Evolutionary conservation across 768 basidiomycete species (phyloP), one percentile per base, ranked within the genome.

Genomic region (Inosperma sp.): DNA sequence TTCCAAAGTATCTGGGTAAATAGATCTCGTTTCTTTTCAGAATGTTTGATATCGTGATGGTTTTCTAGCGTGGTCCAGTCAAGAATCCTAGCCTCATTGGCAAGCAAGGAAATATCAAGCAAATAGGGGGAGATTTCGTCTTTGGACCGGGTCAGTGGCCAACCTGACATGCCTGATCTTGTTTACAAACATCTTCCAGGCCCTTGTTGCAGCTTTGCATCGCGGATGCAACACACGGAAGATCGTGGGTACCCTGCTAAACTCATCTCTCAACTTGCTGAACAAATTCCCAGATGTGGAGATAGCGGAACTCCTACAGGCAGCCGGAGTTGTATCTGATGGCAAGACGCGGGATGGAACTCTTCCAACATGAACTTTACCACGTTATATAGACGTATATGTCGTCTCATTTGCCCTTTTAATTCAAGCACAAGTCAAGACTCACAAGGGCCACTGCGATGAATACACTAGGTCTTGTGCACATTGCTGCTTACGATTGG

Each of bases 121-220:
- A 86, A 59, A 65, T 82, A 0, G 83, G 83, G 4, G 82, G 81
- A 3, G 83, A 86, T 21, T 84, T 83, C 46, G 62, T 86, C 10
- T 68, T 84, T 42, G 79, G 79, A 17, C 79, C 80, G 16, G 80
- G 80, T 81, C 55, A 26, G 68, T 56, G 25, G 26, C 9, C 12
- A 10, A 0, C n/a, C 30, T 25, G 5, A 26, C 4, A 2, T 5
- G 12, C 8, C 3, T 26, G 21, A 7, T n/a, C 23, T 13, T 2
- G 39, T 30, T 33, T 48, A 35, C 7, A 22, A 35, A 21, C 23
- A 12, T 12, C 48, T 9, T 4, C 9, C 41, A 78, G 79, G 75
- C 4, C 66, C 69, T 33, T 46, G 62, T 21, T 84, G 81, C 56
- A 60, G 65, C 0, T 82, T 79, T 52, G 79, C 76, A 7, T 75